Base-by-base conservation (phyloP, 805 yeast genomes). In the Nakazawaea sp. region DNA sequence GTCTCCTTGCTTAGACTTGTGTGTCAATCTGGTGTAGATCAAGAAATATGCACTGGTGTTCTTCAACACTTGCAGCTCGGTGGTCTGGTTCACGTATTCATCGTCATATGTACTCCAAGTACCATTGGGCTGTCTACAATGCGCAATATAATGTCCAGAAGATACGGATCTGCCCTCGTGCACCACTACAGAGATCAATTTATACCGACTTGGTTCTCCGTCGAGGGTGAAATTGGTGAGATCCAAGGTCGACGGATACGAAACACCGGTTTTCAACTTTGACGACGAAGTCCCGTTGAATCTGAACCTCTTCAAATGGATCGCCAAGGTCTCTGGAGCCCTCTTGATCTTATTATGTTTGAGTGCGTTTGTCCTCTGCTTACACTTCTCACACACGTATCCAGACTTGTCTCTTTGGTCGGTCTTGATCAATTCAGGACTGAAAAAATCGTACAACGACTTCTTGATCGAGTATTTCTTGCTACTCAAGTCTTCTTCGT, bases 61-160 rank as follows among this genome's bases (percentile, higher is more conserved):
- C 46, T 75, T 75, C 45, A 87, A 64, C 3, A 86, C 96, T 31
- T 73, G 77, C 40, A 74, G 68, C 50, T 85, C 92, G 25, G 80
- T 68, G 37, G 85, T 78, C 42, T 67, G 68, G 51, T 85, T 82
- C 47, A 86, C 78, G 51, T 81, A 77, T 51, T 92, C 98, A 55
- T 92, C 98, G 55, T 92, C 97, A 58, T 90, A 92, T 8, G 87
- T 80, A 20, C 87, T 80, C 98, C 97, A 92, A 2, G 81, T 61
- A 2, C 88, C 90, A 58, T 85, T 92, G 1, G 97, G 95, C 58
- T 89, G 96, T 44, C 82, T 74, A 53, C 96, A 85, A 53, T 85
- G 87, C 1, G 95, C 84, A 42, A 88, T 75, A 52, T 92, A 92
- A 58, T 92, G 98, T 3, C 98, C 98, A 3, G 92, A 79, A 31